Evolutionary conservation across 208 protist genomes (phyloP).

Genomic region (Polymyxa betae): DNA sequence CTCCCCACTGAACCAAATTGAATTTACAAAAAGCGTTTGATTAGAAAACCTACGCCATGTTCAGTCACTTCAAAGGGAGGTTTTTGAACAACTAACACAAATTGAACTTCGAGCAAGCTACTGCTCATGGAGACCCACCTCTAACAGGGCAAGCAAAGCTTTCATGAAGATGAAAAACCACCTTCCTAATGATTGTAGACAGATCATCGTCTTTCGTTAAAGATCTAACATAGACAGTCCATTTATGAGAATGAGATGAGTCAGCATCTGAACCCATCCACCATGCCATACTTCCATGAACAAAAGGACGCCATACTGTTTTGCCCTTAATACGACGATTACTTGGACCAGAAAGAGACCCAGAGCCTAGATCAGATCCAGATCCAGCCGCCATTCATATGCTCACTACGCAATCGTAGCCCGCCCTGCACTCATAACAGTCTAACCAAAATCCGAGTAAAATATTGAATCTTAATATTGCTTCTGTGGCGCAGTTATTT

Average conservation of each 20-base stretch:
- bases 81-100: neutral
- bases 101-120: neutral
- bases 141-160: conserved; percentile 10
- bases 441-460: too few relatives aligned
- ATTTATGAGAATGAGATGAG: neutral
- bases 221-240: neutral
- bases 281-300: neutral
- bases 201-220: conserved; percentile 39
- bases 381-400: neutral
- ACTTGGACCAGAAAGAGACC: neutral
- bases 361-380: neutral
- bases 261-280: conserved; percentile 35
- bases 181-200: conserved; percentile 40
- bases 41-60: neutral
- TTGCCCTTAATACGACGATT: neutral
- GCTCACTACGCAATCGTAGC: neutral
- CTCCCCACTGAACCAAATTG: conserved; percentile 11
- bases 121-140: neutral
- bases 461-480: too few relatives aligned
- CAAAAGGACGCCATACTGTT: neutral
- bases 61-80: conserved; percentile 23
- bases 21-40: neutral
- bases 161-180: conserved; percentile 19
- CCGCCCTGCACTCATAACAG: neutral
- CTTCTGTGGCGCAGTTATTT: too few relatives aligned